These are phyloP conservation scores for Colletotrichum orbiculare DNA, from an alignment of 2,329 filamentous ascomycete genomes.

Conservation along the genomic window DNA sequence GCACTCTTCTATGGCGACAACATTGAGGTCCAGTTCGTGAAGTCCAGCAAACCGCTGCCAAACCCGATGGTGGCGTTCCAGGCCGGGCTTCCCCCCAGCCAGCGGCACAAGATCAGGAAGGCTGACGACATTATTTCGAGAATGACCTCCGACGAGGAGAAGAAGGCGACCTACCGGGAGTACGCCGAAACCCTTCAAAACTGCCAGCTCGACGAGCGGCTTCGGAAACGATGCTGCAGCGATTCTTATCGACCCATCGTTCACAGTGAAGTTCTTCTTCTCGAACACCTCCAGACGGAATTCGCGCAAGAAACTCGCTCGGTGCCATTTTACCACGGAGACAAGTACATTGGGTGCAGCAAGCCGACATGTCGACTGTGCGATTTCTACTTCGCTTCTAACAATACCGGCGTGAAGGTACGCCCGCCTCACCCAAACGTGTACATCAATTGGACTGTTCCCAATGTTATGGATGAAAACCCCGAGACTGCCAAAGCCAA, in stretches of 20 bases:
- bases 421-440: constrained; percentile 36
- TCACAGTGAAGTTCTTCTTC: constrained; percentile 38
- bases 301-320: neutral
- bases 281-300: constrained; percentile 17
- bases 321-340: constrained; percentile 21
- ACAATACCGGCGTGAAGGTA: constrained; percentile 31
- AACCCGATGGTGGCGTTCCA: constrained; percentile 38
- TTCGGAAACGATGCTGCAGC: neutral
- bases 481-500: neutral
- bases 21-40: constrained; percentile 40
- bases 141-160: constrained; percentile 28
- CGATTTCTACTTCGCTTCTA: constrained; percentile 38
- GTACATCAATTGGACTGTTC: constrained; percentile 37
- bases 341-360: constrained; percentile 40
- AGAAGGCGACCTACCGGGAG: neutral
- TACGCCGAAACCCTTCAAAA: constrained; percentile 12
- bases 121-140: constrained; percentile 40
- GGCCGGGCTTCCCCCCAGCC: constrained; percentile 25
- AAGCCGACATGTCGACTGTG: constrained; percentile 40
- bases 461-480: constrained; percentile 16
- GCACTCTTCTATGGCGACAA: constrained; percentile 45
- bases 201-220: neutral
- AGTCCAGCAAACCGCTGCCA: constrained; percentile 38
- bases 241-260: constrained; percentile 27
- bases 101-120: neutral